Evolutionary conservation across 805 yeast genomes (phyloP).

Genomic region (Ogataea ganodermae): DNA sequence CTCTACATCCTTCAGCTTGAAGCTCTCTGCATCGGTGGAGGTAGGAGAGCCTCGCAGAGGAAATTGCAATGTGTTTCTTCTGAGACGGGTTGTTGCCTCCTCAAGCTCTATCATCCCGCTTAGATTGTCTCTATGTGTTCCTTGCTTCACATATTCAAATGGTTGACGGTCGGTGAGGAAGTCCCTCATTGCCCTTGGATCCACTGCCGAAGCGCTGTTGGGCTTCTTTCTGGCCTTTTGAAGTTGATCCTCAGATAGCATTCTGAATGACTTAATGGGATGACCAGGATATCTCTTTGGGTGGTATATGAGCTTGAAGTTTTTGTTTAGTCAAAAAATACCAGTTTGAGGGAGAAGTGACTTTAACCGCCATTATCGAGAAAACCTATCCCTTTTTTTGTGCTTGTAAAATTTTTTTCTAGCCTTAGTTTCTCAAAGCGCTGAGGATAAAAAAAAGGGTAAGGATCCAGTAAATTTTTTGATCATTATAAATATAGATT

Average conservation of each 20-base stretch:
- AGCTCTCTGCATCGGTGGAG: constrained; percentile 1
- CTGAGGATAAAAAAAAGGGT: background rate
- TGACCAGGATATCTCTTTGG: too few relatives aligned
- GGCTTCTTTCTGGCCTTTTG: constrained; percentile 5
- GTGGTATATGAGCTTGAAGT: too few relatives aligned
- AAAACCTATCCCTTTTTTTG: background rate
- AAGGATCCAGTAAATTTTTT: background rate
- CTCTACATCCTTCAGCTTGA: constrained; percentile 14
- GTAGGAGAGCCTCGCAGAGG: constrained; percentile 8
- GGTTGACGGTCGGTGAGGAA: background rate
- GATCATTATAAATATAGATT: background rate
- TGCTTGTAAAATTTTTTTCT: background rate
- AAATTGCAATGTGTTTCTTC: constrained; percentile 23
- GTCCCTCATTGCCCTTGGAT: background rate
- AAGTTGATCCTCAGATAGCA: constrained; percentile 1
- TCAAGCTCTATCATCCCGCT: constrained; percentile 4
- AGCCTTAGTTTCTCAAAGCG: background rate
- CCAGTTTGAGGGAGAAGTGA: too few relatives aligned
- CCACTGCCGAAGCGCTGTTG: constrained; percentile 16
- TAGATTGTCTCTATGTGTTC: constrained; percentile 9
- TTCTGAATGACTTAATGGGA: background rate
- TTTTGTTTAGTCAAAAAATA: too few relatives aligned
- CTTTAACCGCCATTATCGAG: constrained; percentile 1
- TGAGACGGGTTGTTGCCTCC: background rate
- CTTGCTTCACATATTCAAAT: constrained; percentile 7